Evolutionary conservation across 2,329 filamentous ascomycete genomes (phyloP).

Genomic region (Zymoseptoria passerinii): DNA sequence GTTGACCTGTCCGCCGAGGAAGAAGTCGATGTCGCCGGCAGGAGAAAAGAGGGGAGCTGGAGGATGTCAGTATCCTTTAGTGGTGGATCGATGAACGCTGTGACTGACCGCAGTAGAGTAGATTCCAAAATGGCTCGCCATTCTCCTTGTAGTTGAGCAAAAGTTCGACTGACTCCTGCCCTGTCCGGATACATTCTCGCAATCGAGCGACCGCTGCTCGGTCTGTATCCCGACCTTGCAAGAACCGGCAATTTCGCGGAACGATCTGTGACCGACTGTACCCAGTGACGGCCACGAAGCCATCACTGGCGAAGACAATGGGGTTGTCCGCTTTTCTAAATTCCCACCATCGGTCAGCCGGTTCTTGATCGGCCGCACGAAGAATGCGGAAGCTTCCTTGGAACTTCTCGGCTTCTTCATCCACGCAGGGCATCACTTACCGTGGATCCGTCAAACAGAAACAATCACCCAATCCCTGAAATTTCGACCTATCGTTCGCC

Average conservation of each 20-base stretch:
- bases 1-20: constrained; percentile 51
- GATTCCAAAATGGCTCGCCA: constrained; percentile 49
- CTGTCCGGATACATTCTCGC: constrained; percentile 34
- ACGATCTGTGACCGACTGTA: constrained; percentile 43
- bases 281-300: constrained; percentile 46
- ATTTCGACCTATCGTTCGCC: constrained; percentile 35
- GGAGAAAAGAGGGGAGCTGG: constrained; percentile 41
- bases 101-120: constrained; percentile 37
- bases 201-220: constrained; percentile 35
- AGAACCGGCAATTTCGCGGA: constrained; percentile 43
- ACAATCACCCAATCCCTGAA: constrained; percentile 49
- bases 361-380: background rate
- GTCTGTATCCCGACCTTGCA: constrained; percentile 44
- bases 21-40: constrained; percentile 43
- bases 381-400: background rate
- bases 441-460: constrained; percentile 50
- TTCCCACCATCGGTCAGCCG: background rate
- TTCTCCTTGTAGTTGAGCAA: constrained; percentile 46
- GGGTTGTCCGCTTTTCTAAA: constrained; percentile 41
- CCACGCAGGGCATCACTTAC: constrained; percentile 10
- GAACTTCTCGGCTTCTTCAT: background rate
- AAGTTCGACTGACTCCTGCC: constrained; percentile 43
- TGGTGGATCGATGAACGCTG: background rate
- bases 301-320: constrained; percentile 43
- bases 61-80: background rate